Base-by-base conservation (phyloP, 176 grass and related monocot species). In the Triticum urartu region DNA sequence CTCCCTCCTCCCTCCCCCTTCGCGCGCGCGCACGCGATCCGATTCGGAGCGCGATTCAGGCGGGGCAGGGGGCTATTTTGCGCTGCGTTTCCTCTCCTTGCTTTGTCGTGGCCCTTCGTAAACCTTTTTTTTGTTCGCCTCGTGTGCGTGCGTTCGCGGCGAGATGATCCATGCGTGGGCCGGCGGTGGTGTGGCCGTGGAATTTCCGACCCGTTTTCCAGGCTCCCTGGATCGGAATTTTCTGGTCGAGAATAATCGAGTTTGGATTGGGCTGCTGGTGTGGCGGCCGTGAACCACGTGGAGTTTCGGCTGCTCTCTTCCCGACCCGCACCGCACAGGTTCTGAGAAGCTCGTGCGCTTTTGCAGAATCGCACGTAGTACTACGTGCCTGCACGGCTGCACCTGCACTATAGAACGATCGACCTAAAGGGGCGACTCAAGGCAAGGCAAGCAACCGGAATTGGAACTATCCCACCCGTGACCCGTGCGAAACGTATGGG, bases 201-300 rank as follows among this genome's bases (percentile, higher is more conserved):
- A 58, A 66, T 85, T 89, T 42, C 17, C 38, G 61, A 30, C 4
- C 3, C 21, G 17, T 69, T 25, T 25, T 26, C 3, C 17, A 7
- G 0, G 4, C 3, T 47, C 82, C 47, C 7, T 48, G 45, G 45
- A 21, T 52, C 7, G 8, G 22, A 79, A 59, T 42, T 83, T 83
- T 87, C 82, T 87, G 85, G 89, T 36, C 3, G 48, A 75, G 80
- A 91, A 74, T 62, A n/a, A 47, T 45, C 82, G 0, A 11, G 35
- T 5, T 20, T 14, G 9, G 89, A 91, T 87, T 87, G 68, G 84
- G 35, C 24, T 26, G 4, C 11, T 34, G 66, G 52, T 64, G 66
- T 15, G 65, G 54, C 74, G 67, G 59, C 38, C 33, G 82, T 81
- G 82, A 62, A 73, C 38, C 64, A 72, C 73, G 50, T 26, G 62